Percentiles rank a stretch among this genome's conserved stretches.
Conservation (phyloP, 2,329 filamentous ascomycete genomes). For the Lachnellula willkommii region DNA sequence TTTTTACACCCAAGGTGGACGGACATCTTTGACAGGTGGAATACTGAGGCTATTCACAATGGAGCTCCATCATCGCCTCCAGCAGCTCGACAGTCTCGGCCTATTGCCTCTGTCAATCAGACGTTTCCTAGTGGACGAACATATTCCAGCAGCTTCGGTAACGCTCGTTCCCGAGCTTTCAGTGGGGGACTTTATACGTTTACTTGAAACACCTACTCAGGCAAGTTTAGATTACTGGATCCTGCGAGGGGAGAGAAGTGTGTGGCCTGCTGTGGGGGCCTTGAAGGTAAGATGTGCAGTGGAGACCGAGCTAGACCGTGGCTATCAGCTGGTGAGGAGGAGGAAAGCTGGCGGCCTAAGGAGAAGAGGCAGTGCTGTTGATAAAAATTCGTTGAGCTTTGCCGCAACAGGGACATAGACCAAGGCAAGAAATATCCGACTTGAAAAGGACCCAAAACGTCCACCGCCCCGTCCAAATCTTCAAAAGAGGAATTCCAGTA, state of each 20-base stretch:
- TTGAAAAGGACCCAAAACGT: too few relatives aligned
- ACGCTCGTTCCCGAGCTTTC: conserved; percentile 78
- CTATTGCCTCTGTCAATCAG: conserved; percentile 65
- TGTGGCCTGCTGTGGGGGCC: conserved; percentile 85
- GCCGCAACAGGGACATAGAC: background rate
- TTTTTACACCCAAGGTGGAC: conserved; percentile 53
- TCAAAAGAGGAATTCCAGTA: too few relatives aligned
- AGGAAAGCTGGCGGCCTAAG: conserved; percentile 32
- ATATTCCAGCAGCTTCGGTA: conserved; percentile 69
- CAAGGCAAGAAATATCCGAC: background rate
- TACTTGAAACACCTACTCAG: conserved; percentile 78
- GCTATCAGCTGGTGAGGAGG: conserved; percentile 73
- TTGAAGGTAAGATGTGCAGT: conserved; percentile 77
- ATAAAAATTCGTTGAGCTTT: conserved; percentile 10
- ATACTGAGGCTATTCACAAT: conserved; percentile 64
- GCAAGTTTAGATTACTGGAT: conserved; percentile 82
- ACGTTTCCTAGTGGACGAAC: conserved; percentile 76
- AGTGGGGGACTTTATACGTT: conserved; percentile 64
- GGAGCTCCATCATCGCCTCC: conserved; percentile 74
- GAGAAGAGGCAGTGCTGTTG: conserved; percentile 29
- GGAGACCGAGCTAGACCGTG: conserved; percentile 80
- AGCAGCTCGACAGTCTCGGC: conserved; percentile 73
- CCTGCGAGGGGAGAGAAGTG: conserved; percentile 72
- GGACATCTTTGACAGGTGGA: conserved; percentile 52
- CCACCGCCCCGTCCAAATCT: too few relatives aligned